Evolutionary conservation across 2,329 filamentous ascomycete species (phyloP).

Genomic region (Phymatotrichopsis omnivora): DNA sequence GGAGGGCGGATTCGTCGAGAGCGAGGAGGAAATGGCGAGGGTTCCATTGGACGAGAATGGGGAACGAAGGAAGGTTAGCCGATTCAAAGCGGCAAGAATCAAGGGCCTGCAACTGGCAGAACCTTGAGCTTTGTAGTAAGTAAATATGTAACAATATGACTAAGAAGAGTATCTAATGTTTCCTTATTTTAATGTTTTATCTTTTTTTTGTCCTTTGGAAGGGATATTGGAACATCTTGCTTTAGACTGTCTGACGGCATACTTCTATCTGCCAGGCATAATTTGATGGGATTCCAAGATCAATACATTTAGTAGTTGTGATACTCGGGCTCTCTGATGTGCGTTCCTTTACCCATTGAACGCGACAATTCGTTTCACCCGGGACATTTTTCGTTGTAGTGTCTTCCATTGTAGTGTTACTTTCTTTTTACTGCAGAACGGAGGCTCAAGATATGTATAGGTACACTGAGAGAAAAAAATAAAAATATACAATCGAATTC

Average conservation of each 20-base stretch:
- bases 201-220: background rate
- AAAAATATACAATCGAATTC: too few species aligned
- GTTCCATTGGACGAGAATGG: slow-evolving; percentile 60
- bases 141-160: background rate
- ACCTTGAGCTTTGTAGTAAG: background rate
- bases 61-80: slow-evolving; percentile 54
- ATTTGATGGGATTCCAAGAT: slow-evolving; percentile 22
- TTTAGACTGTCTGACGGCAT: slow-evolving; percentile 5
- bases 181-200: background rate
- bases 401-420: too few species aligned
- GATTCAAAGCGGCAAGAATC: slow-evolving; percentile 62
- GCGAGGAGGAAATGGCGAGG: slow-evolving; percentile 55
- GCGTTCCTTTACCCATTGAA: slow-evolving; percentile 15
- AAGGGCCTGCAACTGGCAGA: slow-evolving; percentile 13
- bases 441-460: too few species aligned
- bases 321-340: slow-evolving; percentile 25
- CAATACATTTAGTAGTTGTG: slow-evolving; percentile 14
- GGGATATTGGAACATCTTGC: slow-evolving; percentile 7
- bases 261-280: slow-evolving; percentile 13
- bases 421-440: too few species aligned
- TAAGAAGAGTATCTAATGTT: slow-evolving; percentile 1
- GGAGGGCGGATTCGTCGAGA: slow-evolving; percentile 68
- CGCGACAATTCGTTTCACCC: slow-evolving; percentile 23
- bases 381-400: slow-evolving; percentile 1
- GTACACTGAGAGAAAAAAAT: too few species aligned